Conservation (phyloP, 768 basidiomycete genomes). For the Hypholoma fasciculare region DNA sequence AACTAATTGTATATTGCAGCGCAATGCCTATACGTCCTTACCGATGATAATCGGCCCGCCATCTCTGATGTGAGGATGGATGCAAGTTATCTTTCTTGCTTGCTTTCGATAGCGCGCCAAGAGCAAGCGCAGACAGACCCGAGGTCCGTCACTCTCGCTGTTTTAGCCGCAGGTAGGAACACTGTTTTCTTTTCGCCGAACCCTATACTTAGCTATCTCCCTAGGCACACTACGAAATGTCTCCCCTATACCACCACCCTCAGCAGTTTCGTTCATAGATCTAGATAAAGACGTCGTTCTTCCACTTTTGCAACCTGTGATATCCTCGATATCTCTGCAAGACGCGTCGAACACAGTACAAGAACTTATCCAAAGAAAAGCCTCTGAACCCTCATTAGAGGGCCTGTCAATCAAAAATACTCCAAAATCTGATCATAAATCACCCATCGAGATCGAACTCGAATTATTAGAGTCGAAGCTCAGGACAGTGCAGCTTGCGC, state of each 20-base stretch:
- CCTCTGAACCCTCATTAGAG: conserved; percentile 26
- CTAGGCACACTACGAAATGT: conserved; percentile 78
- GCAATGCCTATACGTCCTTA: conserved; percentile 90
- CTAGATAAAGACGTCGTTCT: conserved; percentile 72
- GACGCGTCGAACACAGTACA: conserved; percentile 51
- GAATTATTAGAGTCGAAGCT: conserved; percentile 71
- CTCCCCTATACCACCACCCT: conserved; percentile 71
- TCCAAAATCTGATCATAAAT: conserved; percentile 78
- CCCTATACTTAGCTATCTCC: neutral
- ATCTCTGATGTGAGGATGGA: conserved; percentile 64
- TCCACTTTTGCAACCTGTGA: conserved; percentile 67
- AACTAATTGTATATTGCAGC: conserved; percentile 41
- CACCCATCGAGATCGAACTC: conserved; percentile 65
- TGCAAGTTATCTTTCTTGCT: conserved; percentile 60
- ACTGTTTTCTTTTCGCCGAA: neutral
- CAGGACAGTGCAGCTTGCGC: conserved; percentile 74
- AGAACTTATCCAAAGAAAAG: conserved; percentile 53
- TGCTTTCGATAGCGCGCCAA: conserved; percentile 60
- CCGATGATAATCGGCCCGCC: conserved; percentile 85
- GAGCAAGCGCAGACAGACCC: conserved; percentile 39
- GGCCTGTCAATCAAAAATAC: conserved; percentile 61
- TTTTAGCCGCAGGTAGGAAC: conserved; percentile 65
- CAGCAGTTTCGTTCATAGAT: conserved; percentile 59
- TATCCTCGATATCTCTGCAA: conserved; percentile 57
- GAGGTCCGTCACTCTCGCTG: conserved; percentile 51